Base-by-base conservation (phyloP, 225 moss, liverwort and hornwort species). In the Thuidium tamariscinum region DNA sequence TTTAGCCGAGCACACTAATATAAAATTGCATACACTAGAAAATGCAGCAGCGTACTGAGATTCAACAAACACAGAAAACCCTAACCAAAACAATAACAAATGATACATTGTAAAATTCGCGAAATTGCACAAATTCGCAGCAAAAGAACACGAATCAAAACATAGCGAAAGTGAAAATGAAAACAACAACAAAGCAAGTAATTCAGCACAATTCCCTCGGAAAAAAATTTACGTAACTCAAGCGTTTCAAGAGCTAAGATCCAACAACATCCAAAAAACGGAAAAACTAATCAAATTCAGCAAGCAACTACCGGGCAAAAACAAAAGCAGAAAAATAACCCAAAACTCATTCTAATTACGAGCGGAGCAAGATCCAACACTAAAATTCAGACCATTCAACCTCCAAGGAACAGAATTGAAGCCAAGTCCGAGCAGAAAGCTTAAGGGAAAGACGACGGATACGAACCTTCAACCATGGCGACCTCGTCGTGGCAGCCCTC, bases 401-500 rank as follows among this genome's bases (percentile, higher is more conserved):
- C 13, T 54, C 17, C 5, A 17, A 77, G 39, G 39, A 55, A 29
- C 30, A 74, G 4, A 66, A 27, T 30, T 13, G 29, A 11, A 62
- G 9, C 9, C n/a, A 37, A 52, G 20, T 12, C 12, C 42, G 26
- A 51, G 23, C 25, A 10, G 37, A 48, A 8, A 69, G 15, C 16
- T 36, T 16, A 74, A 75, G 23, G 25, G 34, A 48, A 22, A 16
- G 44, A 36, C 6, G 80, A 48, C 48, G 27, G 60, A 55, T 30
- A 80, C 83, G 10, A 46, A 90, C 92, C 92, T 92, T 86, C 82
- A 46, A 77, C 51, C 19, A 82, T 86, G 46, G 82, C 88, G 54
- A 86, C 89, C 73, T 94, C 93, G 62, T 93, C 93, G 49, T 94
- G n/a, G n/a, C n/a, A n/a, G n/a, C n/a, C n/a, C n/a, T n/a, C n/a